Evolutionary conservation across 805 yeast species (phyloP).

Genomic region (Metschnikowia lachancei): DNA sequence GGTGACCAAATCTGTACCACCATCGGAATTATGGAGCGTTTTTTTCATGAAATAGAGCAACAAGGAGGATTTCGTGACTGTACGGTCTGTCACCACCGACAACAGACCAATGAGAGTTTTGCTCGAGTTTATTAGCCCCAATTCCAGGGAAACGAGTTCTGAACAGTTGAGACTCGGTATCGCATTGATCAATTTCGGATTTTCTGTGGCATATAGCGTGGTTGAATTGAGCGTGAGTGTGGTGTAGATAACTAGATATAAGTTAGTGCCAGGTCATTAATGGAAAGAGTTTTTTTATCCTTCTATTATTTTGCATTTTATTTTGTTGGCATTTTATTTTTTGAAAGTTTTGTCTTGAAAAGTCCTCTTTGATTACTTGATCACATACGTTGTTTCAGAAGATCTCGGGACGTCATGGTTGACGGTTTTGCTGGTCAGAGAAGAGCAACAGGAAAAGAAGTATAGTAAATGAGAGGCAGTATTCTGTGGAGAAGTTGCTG

Average conservation of each 20-base stretch:
- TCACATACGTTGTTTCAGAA: slow-evolving; percentile 17
- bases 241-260: slow-evolving; percentile 42
- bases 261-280: neutral
- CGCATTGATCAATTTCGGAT: slow-evolving; percentile 40
- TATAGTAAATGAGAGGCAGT: slow-evolving; percentile 1
- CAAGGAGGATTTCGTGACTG: slow-evolving; percentile 30
- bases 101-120: slow-evolving; percentile 41
- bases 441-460: neutral
- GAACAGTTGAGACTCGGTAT: slow-evolving; percentile 48
- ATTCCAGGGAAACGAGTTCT: slow-evolving; percentile 52
- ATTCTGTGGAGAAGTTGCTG: slow-evolving; percentile 4
- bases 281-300: no score
- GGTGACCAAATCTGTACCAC: slow-evolving; percentile 50
- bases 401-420: slow-evolving; percentile 10
- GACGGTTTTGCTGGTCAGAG: neutral
- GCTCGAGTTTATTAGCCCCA: slow-evolving; percentile 52
- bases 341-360: no score
- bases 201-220: slow-evolving; percentile 57
- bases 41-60: slow-evolving; percentile 51
- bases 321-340: no score
- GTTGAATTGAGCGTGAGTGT: slow-evolving; percentile 55
- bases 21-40: slow-evolving; percentile 37
- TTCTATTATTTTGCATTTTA: no score
- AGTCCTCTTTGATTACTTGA: neutral
- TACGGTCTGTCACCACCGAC: slow-evolving; percentile 26